Conservation (phyloP, 225 moss, liverwort and hornwort genomes). For the Sphagnum contortum region DNA sequence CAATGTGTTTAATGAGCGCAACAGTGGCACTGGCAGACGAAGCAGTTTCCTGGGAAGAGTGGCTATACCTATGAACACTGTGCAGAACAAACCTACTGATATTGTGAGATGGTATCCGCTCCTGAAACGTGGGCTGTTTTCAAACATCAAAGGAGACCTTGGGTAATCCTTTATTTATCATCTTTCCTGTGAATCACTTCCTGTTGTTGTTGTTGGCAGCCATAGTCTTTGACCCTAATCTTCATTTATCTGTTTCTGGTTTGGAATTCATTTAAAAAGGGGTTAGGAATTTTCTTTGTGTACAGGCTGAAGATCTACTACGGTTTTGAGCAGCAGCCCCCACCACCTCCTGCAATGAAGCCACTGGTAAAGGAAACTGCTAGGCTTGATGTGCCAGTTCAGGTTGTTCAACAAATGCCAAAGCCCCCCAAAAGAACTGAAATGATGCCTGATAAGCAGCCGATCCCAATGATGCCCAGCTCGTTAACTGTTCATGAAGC, state of each 20-base stretch:
- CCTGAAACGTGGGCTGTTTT: conserved; percentile 71
- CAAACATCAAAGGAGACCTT: conserved; percentile 90
- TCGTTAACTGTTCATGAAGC: conserved; percentile 44
- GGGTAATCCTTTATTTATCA: conserved; percentile 33
- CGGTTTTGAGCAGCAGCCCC: conserved; percentile 5
- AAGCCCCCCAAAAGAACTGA: conserved; percentile 18
- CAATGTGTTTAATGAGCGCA: conserved; percentile 71
- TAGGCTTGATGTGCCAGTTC: no score
- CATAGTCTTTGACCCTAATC: neutral
- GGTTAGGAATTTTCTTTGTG: no score
- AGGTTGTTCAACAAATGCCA: no score
- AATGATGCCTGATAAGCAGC: conserved; percentile 16
- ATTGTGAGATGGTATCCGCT: conserved; percentile 64
- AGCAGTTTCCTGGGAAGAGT: conserved; percentile 77
- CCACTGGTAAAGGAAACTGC: no score
- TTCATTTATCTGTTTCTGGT: no score
- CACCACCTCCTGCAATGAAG: no score
- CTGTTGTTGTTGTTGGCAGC: neutral
- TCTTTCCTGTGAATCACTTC: conserved; percentile 8
- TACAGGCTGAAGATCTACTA: conserved; percentile 39
- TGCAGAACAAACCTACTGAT: conserved; percentile 22
- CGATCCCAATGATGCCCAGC: conserved; percentile 23
- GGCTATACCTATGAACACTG: conserved; percentile 31
- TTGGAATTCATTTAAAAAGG: no score
- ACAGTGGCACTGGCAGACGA: conserved; percentile 57